Evolutionary conservation across 2,329 filamentous ascomycete genomes (phyloP), one percentile per base, ranked within the genome.

Genomic region (Aspergillus latus): DNA sequence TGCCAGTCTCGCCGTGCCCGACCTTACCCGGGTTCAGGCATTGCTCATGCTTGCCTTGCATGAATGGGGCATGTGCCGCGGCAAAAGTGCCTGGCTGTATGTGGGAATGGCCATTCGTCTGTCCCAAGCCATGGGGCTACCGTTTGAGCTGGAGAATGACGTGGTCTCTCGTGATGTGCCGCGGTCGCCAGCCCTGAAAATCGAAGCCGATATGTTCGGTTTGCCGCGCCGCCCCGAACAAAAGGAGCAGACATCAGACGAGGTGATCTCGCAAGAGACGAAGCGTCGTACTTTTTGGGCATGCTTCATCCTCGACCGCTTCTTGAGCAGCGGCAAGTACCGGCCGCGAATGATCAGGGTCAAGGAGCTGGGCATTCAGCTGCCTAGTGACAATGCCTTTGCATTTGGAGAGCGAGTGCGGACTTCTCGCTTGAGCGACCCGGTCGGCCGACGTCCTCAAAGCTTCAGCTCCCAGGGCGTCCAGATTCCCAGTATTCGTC

Each of bases 211-310:
- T 34, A 67, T 75, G 32, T 70, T 76, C 49, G 75, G 74, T 7
- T 13, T 75, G 11, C 46, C 66, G 11, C 65, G 69, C 10, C 69
- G 72, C 1, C 56, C 56, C 8, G 72, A 72, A 15, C 62, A 63
- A n/a, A 72, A 67, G 40, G 73, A 74, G 28, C 70, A 68, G 53
- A 74, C 62, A 3, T 71, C 65, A 2, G 79, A 84, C 54, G 75
- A 75, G 36, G 78, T 82, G 47, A 80, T 84, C 47, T 69, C 77
- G 13, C 79, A 80, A 57, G 82, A 85, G 64, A 80, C 80, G 2
- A 75, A 77, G 57, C 76, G 82, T 13, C 77, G 82, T 4, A 83
- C 81, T 0, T 82, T 84, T 60, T 84, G 82, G 82, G 81, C 80
- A 51, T 84, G 81, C 61, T 84, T 82, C 63, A 79, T 83, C 49